Evolutionary conservation across 768 basidiomycete species (phyloP), one percentile per base, ranked within the genome.

Genomic region (Pleurotus giganteus): DNA sequence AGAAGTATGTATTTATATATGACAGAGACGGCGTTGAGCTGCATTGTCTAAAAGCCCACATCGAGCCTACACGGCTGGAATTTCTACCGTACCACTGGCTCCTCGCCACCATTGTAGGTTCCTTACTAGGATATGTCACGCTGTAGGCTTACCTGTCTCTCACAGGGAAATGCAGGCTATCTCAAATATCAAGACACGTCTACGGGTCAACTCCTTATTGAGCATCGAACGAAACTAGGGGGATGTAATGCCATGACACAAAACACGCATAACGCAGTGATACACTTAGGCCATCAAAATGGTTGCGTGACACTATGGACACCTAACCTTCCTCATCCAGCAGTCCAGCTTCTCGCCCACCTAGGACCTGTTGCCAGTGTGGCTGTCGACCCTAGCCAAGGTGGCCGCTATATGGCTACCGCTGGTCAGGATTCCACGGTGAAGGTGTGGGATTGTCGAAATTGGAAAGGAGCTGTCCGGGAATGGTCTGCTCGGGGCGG

Each of bases 141-240:
- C 26, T 13, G 27, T 26, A 24, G 23, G 26, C 13, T 7, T 42
- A 4, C 26, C 23, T 43, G 2, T 17, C 47, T 39, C 26, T 29
- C 43, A 23, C 56, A 85, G 91, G 92, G 94, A 5, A 90, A 94
- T 64, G 75, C 91, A 12, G 96, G 97, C 2, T 91, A 86, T 68
- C 77, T 98, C 0, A 95, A 95, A 73, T 99, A 98, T 72, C 94
- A 96, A 73, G 97, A 99, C 66, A 95, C 92, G 0, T 94, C 96
- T 3, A 98, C 94, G 0, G 97, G 97, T 11, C 79, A 85, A 53
- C 77, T 97, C 34, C 75, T 98, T 29, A 83, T 85, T 32, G 87
- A 92, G 66, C 92, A 96, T 68, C 86, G 92, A 19, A 96, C 94
- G 7, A 93, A 91, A 65, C 80, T 96, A 23, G 95, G 97, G 2